Evolutionary conservation across 2,329 filamentous ascomycete species (phyloP), one percentile per base, ranked within the genome.

Genomic region (Alternaria incomplexa): DNA sequence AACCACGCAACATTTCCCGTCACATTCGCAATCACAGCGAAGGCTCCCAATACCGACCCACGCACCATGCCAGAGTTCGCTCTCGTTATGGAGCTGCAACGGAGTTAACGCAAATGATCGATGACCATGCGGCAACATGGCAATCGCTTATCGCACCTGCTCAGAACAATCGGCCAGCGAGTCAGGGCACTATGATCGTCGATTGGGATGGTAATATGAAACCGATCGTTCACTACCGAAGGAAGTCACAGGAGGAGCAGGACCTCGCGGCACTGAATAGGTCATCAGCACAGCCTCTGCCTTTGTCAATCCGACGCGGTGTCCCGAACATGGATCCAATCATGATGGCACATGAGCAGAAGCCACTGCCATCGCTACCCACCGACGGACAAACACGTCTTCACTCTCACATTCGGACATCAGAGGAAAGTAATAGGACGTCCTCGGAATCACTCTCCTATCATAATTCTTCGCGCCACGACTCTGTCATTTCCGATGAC

Each of bases 151-250:
- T 22, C 58, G 11, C 36, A 58, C 48, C 46, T 22, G 20, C 47
- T 11, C 28, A 12, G 15, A 17, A n/a, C 46, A 44, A 25, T 43
- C 63, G 23, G 28, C 48, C 32, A 22, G 28, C 45, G 5, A 54
- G 53, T 25, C 47, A 56, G 2, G 67, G 67, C 8, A 74, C 73
- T 3, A 57, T 75, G 62, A 63, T 75, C 22, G 63, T 76, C 1
- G 72, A 76, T 48, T 75, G 66, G 48, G 65, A 69, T 22, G 44
- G 62, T 2, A 32, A 23, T 7, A 62, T 51, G 1, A 15, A 26
- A 6, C 46, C 47, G 4, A 43, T 36, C 15, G 28, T 61, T 45
- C 40, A 32, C 20, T 61, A 56, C 44, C 52, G 58, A 20, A 32
- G 40, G 5, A 25, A 20, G 48, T 28, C 52, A 40, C 52, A 23